Conservation (phyloP, 2,329 filamentous ascomycete species). For the Coleophoma eucalyptorum region DNA sequence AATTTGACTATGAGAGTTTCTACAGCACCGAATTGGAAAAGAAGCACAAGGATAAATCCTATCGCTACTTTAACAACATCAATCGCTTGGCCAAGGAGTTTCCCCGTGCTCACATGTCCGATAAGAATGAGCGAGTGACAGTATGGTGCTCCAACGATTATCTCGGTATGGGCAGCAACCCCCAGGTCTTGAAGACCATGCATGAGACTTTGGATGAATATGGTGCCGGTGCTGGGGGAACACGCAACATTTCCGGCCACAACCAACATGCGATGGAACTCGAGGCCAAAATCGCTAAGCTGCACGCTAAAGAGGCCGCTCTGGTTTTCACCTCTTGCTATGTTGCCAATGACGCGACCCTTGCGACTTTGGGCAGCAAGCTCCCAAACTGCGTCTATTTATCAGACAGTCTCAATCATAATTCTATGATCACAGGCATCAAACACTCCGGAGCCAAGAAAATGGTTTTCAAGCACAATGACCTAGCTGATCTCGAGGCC, state of each 20-base stretch:
- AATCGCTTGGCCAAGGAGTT: conserved; percentile 97
- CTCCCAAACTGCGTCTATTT: conserved; percentile 94
- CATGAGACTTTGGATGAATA: conserved; percentile 93
- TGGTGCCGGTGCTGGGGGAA: conserved; percentile 91
- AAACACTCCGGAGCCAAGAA: conserved; percentile 96
- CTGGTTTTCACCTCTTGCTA: conserved; percentile 98
- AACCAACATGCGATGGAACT: conserved; percentile 89
- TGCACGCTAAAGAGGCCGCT: conserved; percentile 89
- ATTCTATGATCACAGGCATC: conserved; percentile 99
- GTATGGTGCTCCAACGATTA: conserved; percentile 99
- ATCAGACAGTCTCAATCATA: conserved; percentile 96
- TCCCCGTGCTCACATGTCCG: conserved; percentile 86
- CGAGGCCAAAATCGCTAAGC: conserved; percentile 76
- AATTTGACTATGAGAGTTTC: conserved; percentile 89
- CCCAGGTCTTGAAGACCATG: conserved; percentile 83
- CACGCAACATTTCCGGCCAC: conserved; percentile 95
- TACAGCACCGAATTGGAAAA: conserved; percentile 88
- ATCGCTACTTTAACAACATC: conserved; percentile 99
- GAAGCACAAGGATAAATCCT: conserved; percentile 99
- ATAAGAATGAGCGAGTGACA: conserved; percentile 79
- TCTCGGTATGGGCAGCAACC: conserved; percentile 93
- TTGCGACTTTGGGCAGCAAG: conserved; percentile 95
- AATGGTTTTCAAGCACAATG: conserved; percentile 98
- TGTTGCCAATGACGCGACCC: conserved; percentile 94
- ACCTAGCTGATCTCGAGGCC: conserved; percentile 85